Evolutionary conservation across 305 asterid species (phyloP).

Genomic region (Fraxinus ornus): DNA sequence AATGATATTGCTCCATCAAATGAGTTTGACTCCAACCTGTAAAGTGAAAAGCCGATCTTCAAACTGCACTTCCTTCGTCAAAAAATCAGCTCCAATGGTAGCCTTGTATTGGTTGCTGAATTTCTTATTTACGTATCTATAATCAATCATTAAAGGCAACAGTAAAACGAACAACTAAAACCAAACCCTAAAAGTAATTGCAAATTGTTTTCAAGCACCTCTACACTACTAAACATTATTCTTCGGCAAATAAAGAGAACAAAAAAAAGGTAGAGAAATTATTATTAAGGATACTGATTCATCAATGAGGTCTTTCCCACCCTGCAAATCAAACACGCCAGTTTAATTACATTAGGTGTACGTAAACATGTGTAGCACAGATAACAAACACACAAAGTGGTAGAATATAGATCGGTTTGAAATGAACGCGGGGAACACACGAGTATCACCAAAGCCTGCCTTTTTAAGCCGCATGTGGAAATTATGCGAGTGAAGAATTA

Average conservation of each 20-base stretch:
- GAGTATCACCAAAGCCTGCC: not conserved
- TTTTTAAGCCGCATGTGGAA: not conserved
- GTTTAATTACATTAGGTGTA: not conserved
- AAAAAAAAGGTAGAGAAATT: constrained; percentile 2
- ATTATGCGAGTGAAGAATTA: constrained; percentile 28
- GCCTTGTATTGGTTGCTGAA: constrained; percentile 84
- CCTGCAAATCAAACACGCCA: constrained; percentile 46
- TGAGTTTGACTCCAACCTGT: constrained; percentile 44
- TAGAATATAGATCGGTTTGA: constrained; percentile 22
- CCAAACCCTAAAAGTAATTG: not conserved
- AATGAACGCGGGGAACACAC: constrained; percentile 6
- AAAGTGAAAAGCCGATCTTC: constrained; percentile 74
- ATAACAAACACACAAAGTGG: not conserved
- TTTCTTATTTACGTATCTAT: constrained; percentile 78
- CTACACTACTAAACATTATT: not conserved
- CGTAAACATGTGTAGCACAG: not conserved
- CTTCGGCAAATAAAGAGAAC: constrained; percentile 2
- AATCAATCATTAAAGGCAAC: constrained; percentile 44
- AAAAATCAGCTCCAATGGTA: constrained; percentile 74
- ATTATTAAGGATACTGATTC: constrained; percentile 65
- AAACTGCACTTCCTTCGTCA: constrained; percentile 78
- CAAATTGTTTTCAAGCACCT: not conserved
- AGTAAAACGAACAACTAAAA: constrained; percentile 20
- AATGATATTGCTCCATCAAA: not conserved
- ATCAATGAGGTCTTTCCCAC: constrained; percentile 83